Base-by-base conservation (phyloP, 73 alveolate species). In the Blepharisma japonicum region DNA sequence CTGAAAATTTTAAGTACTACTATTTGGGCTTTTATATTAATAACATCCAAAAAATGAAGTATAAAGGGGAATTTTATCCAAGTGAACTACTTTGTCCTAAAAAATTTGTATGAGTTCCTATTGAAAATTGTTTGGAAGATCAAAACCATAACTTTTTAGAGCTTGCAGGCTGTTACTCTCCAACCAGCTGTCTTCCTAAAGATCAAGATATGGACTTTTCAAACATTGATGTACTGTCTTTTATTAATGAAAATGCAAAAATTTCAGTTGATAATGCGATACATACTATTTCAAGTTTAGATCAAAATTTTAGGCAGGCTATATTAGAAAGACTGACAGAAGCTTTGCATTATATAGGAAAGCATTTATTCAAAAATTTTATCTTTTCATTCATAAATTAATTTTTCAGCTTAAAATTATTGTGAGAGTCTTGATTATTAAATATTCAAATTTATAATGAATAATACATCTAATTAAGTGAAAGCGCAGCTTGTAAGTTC, bases 11-110 rank as follows among this genome's bases (percentile, higher is more conserved):
- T 47, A 84, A 78, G 45, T 89, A 90, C 77, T 92, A 94, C 77
- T 80, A 90, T 61, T 83, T 94, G 94, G 97, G 97, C 53, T 92
- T 82, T 81, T 89, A 90, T 83, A 91, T 88, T 38, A 84, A 79
- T 48, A 77, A 76, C 39, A 80, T 92, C 71, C 76, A 76, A 55
- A 94, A 94, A 71, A 71, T 89, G 77, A 83, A 71, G 23, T 94
- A 94, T 77, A 94, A 94, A 77, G 95, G 90, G 47, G 85, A 92
- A 55, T 89, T 77, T 77, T 68, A 78, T 18, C 97, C 97, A 6
- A 77, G 83, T 78, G 84, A 94, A 68, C 78, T 94, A 4, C 83
- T 90, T 20, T 92, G 96, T 79, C 95, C 96, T 11, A 74, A 56
- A 72, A 88, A 95, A 3, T 86, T 84, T 72, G 82, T 83, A 66